phyloP scores from a whole-genome alignment of 192 early-diverging fungal genomes.

The Phlyctochytrium planicorne region DNA sequence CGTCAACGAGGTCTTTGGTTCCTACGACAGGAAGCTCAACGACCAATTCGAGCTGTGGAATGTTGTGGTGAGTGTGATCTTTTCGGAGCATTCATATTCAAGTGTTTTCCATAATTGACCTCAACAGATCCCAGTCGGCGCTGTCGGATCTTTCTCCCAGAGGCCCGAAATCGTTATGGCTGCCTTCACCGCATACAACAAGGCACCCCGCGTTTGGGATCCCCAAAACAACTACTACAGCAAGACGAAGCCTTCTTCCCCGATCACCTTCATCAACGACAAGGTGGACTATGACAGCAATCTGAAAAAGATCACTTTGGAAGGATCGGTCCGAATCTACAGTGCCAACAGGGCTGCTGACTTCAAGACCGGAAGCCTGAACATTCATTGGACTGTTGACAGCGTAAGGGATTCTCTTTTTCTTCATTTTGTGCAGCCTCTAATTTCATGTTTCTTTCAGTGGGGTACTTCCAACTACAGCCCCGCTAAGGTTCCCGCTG shows the following conservation, averaged over 20 bases:
- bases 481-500: background rate
- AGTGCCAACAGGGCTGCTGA: background rate
- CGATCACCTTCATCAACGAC: no score
- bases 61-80: background rate
- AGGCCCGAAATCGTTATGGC: background rate
- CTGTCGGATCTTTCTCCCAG: no score
- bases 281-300: background rate
- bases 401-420: no score
- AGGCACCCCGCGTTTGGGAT: background rate
- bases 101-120: no score
- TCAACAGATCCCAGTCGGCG: no score
- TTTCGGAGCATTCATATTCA: no score
- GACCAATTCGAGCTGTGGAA: background rate
- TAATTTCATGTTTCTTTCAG: no score
- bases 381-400: background rate
- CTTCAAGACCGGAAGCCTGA: background rate
- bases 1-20: background rate
- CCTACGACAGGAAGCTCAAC: background rate
- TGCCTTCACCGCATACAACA: background rate
- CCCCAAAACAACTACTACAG: background rate
- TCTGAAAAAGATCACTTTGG: background rate
- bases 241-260: background rate
- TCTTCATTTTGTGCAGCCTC: no score
- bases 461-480: background rate
- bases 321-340: background rate